Evolutionary conservation across 2,329 filamentous ascomycete genomes (phyloP).

Genomic region (Fusarium sp.): DNA sequence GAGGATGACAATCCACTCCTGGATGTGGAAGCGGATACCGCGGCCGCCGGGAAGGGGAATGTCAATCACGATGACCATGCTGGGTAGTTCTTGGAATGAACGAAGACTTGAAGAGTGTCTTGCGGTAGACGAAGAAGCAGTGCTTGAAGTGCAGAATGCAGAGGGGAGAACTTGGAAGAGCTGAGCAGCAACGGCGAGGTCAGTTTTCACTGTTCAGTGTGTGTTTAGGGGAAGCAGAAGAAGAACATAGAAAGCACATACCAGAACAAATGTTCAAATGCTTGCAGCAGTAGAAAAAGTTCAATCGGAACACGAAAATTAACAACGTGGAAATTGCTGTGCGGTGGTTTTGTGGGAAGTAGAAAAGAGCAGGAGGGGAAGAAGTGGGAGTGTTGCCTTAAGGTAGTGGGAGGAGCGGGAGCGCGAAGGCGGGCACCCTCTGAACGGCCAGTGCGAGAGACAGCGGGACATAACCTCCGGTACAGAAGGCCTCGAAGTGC

Average conservation of each 20-base stretch:
- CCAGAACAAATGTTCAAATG: slow-evolving; percentile 1
- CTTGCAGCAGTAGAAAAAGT: not conserved
- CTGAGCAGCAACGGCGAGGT: not conserved
- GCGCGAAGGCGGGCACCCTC: not conserved
- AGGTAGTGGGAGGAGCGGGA: not conserved
- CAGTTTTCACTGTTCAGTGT: not conserved
- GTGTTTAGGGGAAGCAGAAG: not conserved
- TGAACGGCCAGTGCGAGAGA: not conserved
- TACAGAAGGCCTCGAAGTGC: no score
- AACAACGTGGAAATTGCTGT: not conserved
- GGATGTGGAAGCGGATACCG: not conserved
- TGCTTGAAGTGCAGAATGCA: not conserved
- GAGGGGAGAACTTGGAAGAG: not conserved
- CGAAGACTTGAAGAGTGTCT: not conserved
- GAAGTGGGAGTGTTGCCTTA: not conserved
- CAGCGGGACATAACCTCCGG: no score
- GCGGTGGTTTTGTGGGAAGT: not conserved
- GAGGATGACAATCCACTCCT: not conserved
- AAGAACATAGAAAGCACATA: not conserved
- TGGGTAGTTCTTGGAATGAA: not conserved
- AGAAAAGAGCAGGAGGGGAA: not conserved
- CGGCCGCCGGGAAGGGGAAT: not conserved
- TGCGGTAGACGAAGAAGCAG: not conserved
- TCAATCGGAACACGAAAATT: not conserved
- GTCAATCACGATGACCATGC: not conserved